These are phyloP conservation scores for Silene noctiflora DNA, from an alignment of 179 eudicot genomes.

Conservation along the genomic window DNA sequence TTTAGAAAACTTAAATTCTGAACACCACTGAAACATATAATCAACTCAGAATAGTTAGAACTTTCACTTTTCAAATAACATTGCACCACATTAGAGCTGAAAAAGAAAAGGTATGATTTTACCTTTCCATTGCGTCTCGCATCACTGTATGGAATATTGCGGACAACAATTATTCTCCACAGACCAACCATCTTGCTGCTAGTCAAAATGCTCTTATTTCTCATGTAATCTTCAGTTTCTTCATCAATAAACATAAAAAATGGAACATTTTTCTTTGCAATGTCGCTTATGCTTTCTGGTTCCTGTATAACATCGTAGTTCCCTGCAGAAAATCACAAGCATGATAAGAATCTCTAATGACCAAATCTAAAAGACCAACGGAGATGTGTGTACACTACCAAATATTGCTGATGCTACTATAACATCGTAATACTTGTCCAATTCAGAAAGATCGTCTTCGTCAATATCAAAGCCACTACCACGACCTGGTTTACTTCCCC, in stretches of 20 bases:
- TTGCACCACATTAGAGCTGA: background rate
- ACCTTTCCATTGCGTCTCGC: constrained; percentile 95
- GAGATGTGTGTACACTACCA: constrained; percentile 42
- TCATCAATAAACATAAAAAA: constrained; percentile 89
- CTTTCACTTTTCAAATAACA: background rate
- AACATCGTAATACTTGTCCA: constrained; percentile 66
- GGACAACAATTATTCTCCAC: constrained; percentile 84
- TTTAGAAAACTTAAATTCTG: background rate
- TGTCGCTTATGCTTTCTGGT: constrained; percentile 64
- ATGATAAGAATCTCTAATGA: constrained; percentile 19
- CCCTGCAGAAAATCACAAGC: constrained; percentile 43
- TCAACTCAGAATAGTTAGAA: background rate
- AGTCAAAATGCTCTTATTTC: constrained; percentile 58
- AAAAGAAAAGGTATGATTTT: background rate
- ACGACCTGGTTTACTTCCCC: constrained; percentile 73
- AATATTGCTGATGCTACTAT: constrained; percentile 95
- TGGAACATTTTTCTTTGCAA: constrained; percentile 54
- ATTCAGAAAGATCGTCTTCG: constrained; percentile 62
- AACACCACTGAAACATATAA: background rate
- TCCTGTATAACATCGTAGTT: constrained; percentile 84
- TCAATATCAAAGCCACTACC: constrained; percentile 81
- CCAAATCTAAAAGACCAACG: background rate
- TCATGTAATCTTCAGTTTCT: constrained; percentile 73
- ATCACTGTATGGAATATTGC: constrained; percentile 68
- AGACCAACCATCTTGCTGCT: constrained; percentile 62